Base-by-base conservation (phyloP, 1,284 basidiomycete genomes). In the Tilletia caries region DNA sequence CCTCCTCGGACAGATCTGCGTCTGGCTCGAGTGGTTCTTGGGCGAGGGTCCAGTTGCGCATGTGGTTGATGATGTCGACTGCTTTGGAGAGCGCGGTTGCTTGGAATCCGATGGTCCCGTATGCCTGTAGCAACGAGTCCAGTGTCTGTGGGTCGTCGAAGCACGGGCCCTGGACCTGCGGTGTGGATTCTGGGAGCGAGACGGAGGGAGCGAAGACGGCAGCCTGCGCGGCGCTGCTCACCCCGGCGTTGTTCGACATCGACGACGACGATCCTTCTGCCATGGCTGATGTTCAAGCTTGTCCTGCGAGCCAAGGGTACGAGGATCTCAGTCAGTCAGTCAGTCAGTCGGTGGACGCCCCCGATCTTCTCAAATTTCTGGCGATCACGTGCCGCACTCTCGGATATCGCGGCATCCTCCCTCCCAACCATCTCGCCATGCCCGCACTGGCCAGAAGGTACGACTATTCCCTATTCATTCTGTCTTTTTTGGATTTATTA, bases 21-120 rank as follows among this genome's bases (percentile, higher is more conserved):
- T 72, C 46, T 3, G 65, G 43, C n/a, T 68, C 68, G 33, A 65
- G 32, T 2, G 71, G 70, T 27, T 78, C 76, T 15, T 74, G 58
- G 3, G 44, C 23, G 6, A 81, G 72, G 12, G 75, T 68, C 81
- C 81, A 82, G 15, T 67, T 74, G 32, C 78, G 76, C 92, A 96
- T 96, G 78, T 88, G 88, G 82, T 95, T 89, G 52, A 98, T 90
- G 73, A 95, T 91, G 65, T 92, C 89, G 72, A 97, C 92, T 0
- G 95, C 95, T 76, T 88, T 89, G 1, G 91, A 91, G 5, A 99
- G 85, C 67, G 92, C 94, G 58, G 90, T 93, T 18, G 95, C 95
- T 83, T 98, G 95, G 82, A 98, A 98, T 18, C 95, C 95, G 67
- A 98, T 96, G 25, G 89, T 88, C 79, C 91, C 89, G 85, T 96